Base-by-base conservation (phyloP, 306 rosid genomes). In the Trichosanthes cucumerina region DNA sequence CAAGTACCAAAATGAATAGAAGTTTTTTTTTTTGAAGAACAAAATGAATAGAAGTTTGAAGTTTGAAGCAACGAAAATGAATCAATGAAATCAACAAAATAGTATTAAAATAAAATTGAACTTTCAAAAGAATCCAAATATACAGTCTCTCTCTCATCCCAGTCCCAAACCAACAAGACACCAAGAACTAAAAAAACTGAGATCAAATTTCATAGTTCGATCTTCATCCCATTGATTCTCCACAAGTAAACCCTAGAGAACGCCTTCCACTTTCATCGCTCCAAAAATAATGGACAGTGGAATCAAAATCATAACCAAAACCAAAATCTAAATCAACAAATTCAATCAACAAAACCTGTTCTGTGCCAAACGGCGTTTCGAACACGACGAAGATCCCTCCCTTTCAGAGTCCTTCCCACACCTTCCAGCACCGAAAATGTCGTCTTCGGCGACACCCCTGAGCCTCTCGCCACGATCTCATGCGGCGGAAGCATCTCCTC, bases 321-420 rank as follows among this genome's bases (percentile, higher is more conserved):
- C 12, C 65, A 24, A 59, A 59, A 13, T 4, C 53, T 2, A 13
- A 47, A 47, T 54, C 23, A 68, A 68, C 50, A 18, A 74, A 4
- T 47, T 88, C 79, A 91, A 80, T 93, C 93, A 23, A 93, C 91
- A 88, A 93, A 93, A 49, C 96, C 98, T 46, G 96, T 93, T 84
- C 84, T 81, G 65, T 92, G 90, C 93, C 92, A 87, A 73, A 93
- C 86, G 2, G 97, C 98, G 38, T 93, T 90, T 69, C 97, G 85
- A 31, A 91, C 96, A 89, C 85, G 97, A 19, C 96, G 88, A n/a
- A 93, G 91, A 85, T 93, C 97, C 80, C 97, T 85, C 79, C 97
- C 98, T 74, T 93, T 93, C 10, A 91, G 96, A 2, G 98, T 93
- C 84, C 96, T 89, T 57, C 98, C 98, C 0, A 87, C 92, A 5